Evolutionary conservation across 352 stramenopile species (phyloP), one percentile per base, ranked within the genome.

Genomic region (Globisporangium megalacanthum): DNA sequence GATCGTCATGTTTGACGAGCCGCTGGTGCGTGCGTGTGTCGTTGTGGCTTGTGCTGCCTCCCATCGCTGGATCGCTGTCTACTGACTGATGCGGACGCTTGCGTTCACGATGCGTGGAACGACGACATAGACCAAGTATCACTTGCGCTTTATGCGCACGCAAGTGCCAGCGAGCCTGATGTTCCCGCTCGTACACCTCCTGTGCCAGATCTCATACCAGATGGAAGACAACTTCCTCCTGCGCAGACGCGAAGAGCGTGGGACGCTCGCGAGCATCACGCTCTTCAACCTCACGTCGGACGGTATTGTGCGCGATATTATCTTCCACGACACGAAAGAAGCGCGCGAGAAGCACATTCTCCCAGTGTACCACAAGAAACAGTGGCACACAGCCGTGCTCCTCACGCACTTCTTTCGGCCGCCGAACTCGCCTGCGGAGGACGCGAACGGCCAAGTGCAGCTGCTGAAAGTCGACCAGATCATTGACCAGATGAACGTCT

Each of bases 101-200:
- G n/a, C n/a, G n/a, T n/a, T n/a, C n/a, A n/a, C n/a, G n/a, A n/a
- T n/a, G n/a, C n/a, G n/a, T n/a, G n/a, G n/a, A n/a, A n/a, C n/a
- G n/a, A n/a, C n/a, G n/a, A n/a, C n/a, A n/a, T n/a, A 94, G 82
- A 89, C 83, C 11, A 95, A 95, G 61, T 93, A 95, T 25, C 79
- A 93, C 49, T 52, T 92, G 51, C 81, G 86, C 2, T 94, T 86
- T 52, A 60, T 95, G 56, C 86, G 86, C 19, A 88, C 74, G 9
- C 85, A 94, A 62, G 78, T 95, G 19, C 82, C 86, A 1, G 81
- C 80, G 0, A 79, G 65, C 39, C 64, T 95, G 55, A 88, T 94
- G 78, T 95, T 95, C 55, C 86, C 76, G 36, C 65, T 95, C 13
- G 80, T 89, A 49, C 86, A 92, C 53, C 56, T 94, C 53, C 58